These are phyloP conservation scores for Pleomassaria siparia DNA, from an alignment of 2,329 filamentous ascomycete species.

Conservation along the genomic window DNA sequence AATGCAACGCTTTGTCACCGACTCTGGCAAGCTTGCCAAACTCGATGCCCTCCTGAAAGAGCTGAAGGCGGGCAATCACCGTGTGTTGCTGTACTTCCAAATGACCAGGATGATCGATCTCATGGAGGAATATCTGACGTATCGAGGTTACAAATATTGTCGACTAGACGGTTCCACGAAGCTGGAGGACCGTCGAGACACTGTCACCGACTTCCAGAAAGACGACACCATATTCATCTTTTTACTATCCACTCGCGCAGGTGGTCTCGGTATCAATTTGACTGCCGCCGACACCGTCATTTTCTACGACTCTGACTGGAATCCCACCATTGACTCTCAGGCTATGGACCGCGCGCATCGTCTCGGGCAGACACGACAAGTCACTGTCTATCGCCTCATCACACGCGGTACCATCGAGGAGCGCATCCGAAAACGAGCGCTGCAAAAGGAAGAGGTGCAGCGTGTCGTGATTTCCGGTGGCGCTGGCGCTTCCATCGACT, in stretches of 20 bases:
- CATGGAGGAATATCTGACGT: conserved; percentile 98
- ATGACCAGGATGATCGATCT: conserved; percentile 99
- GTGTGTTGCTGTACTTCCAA: conserved; percentile 97
- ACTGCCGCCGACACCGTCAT: conserved; percentile 97
- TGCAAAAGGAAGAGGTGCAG: conserved; percentile 98
- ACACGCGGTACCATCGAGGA: conserved; percentile 97
- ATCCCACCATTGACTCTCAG: conserved; percentile 96
- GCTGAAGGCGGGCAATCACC: conserved; percentile 89
- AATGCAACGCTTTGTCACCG: conserved; percentile 96
- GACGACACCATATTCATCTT: conserved; percentile 96
- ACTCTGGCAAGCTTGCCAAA: conserved; percentile 93
- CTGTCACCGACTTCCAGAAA: conserved; percentile 94
- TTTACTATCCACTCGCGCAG: conserved; percentile 90
- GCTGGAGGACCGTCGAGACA: conserved; percentile 93
- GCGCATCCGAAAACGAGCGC: conserved; percentile 90
- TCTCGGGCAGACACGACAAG: conserved; percentile 91
- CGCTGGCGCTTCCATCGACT: conserved; percentile 81
- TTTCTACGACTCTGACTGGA: conserved; percentile 99
- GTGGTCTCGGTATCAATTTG: conserved; percentile 96
- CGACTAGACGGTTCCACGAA: conserved; percentile 96
- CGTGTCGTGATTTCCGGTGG: conserved; percentile 94
- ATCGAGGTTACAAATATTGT: conserved; percentile 98
- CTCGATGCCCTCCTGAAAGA: conserved; percentile 83
- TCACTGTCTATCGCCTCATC: conserved; percentile 96
- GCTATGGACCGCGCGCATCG: conserved; percentile 99